Percentiles rank a stretch among this genome's conserved stretches.
These are phyloP conservation scores for Loxodes magnus DNA, from an alignment of 73 alveolate genomes.

Conservation along the genomic window DNA sequence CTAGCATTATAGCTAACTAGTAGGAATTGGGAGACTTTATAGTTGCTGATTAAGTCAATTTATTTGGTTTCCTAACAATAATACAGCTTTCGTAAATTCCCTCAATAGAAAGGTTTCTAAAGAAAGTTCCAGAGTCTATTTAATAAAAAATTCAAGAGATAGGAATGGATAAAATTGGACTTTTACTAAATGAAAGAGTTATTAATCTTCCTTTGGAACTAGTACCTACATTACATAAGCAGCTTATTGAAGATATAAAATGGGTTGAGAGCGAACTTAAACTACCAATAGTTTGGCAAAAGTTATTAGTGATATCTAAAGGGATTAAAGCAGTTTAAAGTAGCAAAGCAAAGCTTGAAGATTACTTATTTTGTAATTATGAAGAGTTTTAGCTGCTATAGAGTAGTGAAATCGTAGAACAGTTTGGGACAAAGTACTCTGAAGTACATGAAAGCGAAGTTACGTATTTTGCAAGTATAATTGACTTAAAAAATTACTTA, in stretches of 20 bases:
- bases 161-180: background rate
- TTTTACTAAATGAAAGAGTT: slow-evolving; percentile 9
- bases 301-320: too few relatives aligned
- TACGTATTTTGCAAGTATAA: too few relatives aligned
- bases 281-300: too few relatives aligned
- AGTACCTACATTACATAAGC: slow-evolving; percentile 6
- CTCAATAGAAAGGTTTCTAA: background rate
- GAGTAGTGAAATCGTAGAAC: too few relatives aligned
- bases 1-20: background rate
- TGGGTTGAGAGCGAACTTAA: too few relatives aligned
- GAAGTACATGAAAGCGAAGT: too few relatives aligned
- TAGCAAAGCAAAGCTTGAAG: too few relatives aligned
- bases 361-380: too few relatives aligned
- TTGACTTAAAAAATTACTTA: too few relatives aligned
- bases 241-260: background rate
- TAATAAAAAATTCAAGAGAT: slow-evolving; percentile 1
- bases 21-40: slow-evolving; percentile 9
- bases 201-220: slow-evolving; percentile 11
- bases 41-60: slow-evolving; percentile 3
- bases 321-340: too few relatives aligned
- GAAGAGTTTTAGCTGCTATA: too few relatives aligned
- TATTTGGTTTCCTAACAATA: slow-evolving; percentile 1
- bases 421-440: too few relatives aligned
- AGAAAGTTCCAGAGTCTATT: slow-evolving; percentile 4
- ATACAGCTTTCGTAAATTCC: background rate